A percentile compares a stretch with the other conserved stretches of the same genome.
phyloP scores from a whole-genome alignment of 768 basidiomycete species.

The Dioszegia aurantiaca region DNA sequence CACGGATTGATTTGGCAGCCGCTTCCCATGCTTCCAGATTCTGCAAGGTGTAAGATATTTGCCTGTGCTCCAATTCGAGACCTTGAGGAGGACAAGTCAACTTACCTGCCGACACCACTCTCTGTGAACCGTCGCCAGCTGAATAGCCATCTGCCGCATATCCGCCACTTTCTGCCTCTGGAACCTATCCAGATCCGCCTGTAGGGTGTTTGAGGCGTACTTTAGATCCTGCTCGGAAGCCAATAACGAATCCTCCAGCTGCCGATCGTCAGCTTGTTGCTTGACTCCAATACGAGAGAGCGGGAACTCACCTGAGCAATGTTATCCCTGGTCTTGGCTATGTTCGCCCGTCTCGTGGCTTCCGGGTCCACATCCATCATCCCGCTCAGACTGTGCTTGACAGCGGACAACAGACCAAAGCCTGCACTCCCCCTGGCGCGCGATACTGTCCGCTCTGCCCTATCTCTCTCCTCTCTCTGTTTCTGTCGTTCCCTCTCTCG shows the following conservation, averaged over 20 bases:
- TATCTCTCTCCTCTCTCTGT: slow-evolving; percentile 24
- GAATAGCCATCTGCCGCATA: slow-evolving; percentile 86
- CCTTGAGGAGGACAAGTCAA: slow-evolving; percentile 16
- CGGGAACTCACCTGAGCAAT: slow-evolving; percentile 82
- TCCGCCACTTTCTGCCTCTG: slow-evolving; percentile 98
- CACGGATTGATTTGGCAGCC: slow-evolving; percentile 83
- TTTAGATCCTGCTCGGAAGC: slow-evolving; percentile 89
- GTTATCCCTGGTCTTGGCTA: slow-evolving; percentile 87
- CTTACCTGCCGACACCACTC: slow-evolving; percentile 95
- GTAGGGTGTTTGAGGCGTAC: slow-evolving; percentile 92
- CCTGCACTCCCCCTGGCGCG: slow-evolving; percentile 29
- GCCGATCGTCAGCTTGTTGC: slow-evolving; percentile 18
- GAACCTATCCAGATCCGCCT: slow-evolving; percentile 95
- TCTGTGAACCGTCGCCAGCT: slow-evolving; percentile 81
- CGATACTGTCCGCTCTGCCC: slow-evolving; percentile 10
- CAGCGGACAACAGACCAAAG: slow-evolving; percentile 81
- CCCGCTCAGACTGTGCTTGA: slow-evolving; percentile 91
- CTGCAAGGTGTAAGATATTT: slow-evolving; percentile 57
- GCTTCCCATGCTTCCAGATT: slow-evolving; percentile 98
- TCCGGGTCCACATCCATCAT: slow-evolving; percentile 99
- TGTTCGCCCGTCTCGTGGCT: slow-evolving; percentile 84
- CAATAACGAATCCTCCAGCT: slow-evolving; percentile 95
- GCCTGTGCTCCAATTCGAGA: no score
- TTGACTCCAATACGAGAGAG: not conserved
- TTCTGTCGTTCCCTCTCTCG: slow-evolving; percentile 21